Base-by-base conservation (phyloP, 306 rosid species). In the Inga laurina region DNA sequence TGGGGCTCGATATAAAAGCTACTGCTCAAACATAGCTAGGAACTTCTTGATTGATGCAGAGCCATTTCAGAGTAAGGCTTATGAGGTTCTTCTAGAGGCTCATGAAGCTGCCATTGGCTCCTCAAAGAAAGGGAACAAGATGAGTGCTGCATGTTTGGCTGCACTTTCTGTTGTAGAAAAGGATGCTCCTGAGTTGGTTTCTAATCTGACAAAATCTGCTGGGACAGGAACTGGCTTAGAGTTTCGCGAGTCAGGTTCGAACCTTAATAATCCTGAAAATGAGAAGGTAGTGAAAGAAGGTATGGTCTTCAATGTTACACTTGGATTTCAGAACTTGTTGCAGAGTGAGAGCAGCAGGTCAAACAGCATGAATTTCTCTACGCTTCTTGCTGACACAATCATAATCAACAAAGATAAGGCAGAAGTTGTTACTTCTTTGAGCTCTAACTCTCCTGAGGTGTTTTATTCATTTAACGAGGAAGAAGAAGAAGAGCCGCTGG, bases 21-120 rank as follows among this genome's bases (percentile, higher is more conserved):
- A 52, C 59, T 52, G 59, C 59, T 52, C 59, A 52, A 52, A 52
- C 22, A 52, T 52, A 16, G n/a, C 59, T 52, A 52, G 59, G 59
- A 52, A n/a, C 59, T 52, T 52, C 59, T 16, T 52, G 59, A 52
- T 52, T 52, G n/a, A 52, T 18, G 59, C 59, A 65, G 91, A 80
- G n/a, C 80, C 94, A 30, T 74, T 86, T 64, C 98, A 96, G 82
- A 96, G 94, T 86, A 96, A 90, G 87, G 97, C 97, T 69, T 96
- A 96, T 77, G 93, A 79, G 73, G 94, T 91, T 86, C 99, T 94
- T 87, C 88, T 92, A 51, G 92, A 91, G 87, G 98, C 97, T 71
- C 99, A 96, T 51, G 94, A 94, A 74, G 91, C 92, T 14, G 94
- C 90, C 69, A 90, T 94, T 51, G 87, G 90, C 57, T 90, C 89